These are phyloP conservation scores for Ananas comosus DNA, from an alignment of 176 grass and related monocot genomes.

Conservation along the genomic window DNA sequence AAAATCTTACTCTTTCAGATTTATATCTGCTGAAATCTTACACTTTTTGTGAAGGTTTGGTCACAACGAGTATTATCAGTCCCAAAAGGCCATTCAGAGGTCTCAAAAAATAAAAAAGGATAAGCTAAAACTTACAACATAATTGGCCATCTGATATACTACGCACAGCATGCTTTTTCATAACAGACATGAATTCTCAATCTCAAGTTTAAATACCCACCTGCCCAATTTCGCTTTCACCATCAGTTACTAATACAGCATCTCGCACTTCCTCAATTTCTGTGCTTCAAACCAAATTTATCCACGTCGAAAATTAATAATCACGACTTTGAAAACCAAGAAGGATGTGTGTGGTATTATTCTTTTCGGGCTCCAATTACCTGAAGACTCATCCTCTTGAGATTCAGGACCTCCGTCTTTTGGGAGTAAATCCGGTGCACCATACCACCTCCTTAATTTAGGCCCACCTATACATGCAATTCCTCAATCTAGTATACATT, in stretches of 20 bases:
- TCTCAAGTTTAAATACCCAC: conserved; percentile 16
- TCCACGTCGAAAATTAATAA: conserved; percentile 21
- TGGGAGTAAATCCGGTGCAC: conserved; percentile 66
- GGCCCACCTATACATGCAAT: conserved; percentile 51
- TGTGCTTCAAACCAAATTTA: conserved; percentile 28
- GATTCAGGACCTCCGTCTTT: conserved; percentile 51
- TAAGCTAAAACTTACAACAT: too few relatives aligned
- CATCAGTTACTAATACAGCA: conserved; percentile 71
- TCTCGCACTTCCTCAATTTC: conserved; percentile 57
- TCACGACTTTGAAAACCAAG: not conserved
- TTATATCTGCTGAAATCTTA: too few relatives aligned
- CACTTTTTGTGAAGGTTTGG: too few relatives aligned
- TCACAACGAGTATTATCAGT: not conserved
- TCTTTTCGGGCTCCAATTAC: conserved; percentile 10
- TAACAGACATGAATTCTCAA: not conserved
- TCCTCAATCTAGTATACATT: conserved; percentile 4
- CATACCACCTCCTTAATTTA: conserved; percentile 95
- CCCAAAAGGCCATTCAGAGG: too few relatives aligned
- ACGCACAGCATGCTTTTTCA: not conserved
- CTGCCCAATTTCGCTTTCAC: conserved; percentile 84
- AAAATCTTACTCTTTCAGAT: too few relatives aligned
- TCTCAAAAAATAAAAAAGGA: too few relatives aligned
- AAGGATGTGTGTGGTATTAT: not conserved
- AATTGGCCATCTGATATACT: not conserved
- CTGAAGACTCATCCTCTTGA: conserved; percentile 58